Evolutionary conservation across 2,329 filamentous ascomycete species (phyloP), one percentile per base, ranked within the genome.

Genomic region (Cladosporium cucumerinum): DNA sequence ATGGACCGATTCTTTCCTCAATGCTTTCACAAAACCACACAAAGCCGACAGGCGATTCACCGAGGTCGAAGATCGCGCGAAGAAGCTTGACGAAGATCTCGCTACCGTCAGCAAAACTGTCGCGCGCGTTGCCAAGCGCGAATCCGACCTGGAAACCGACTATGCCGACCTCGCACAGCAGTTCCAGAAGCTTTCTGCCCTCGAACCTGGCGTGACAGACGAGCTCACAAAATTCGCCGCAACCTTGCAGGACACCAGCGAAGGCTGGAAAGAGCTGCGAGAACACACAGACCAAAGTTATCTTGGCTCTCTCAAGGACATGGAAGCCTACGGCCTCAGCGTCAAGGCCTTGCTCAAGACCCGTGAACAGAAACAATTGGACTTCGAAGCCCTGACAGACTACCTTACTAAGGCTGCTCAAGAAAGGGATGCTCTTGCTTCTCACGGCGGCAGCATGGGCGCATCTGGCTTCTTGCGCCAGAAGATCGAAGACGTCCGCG

Each of bases 271-370:
- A 73, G 83, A 80, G n/a, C 84, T 99, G 66, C 92, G 92, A 74
- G 93, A 98, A 67, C 86, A 93, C 72, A 98, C 94, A 0, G 95
- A 99, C 75, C 93, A 96, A 73, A 93, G 97, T 78, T 99, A 99
- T 75, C 87, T 99, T 1, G 92, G 92, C 70, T 94, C 90, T 63
- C 83, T 99, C 61, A 88, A 93, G 59, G 95, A 99, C 79, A 97
- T 98, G 93, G 91, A 96, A 72, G 90, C 93, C 28, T 99, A 98
- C 78, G 94, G 93, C 69, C 81, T 86, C n/a, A 90, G 93, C 0
- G 82, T 98, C 55, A 96, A 96, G 78, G 85, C 87, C 26, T 87
- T 99, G 5, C 87, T 99, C 68, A 96, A 96, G 77, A 92, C 92
- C 1, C 89, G 95, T 39, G 95, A 99, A 80, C 93, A 96, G 80